Evolutionary conservation across 768 basidiomycete genomes (phyloP).

Genomic region (Leccinum longicurvipes): DNA sequence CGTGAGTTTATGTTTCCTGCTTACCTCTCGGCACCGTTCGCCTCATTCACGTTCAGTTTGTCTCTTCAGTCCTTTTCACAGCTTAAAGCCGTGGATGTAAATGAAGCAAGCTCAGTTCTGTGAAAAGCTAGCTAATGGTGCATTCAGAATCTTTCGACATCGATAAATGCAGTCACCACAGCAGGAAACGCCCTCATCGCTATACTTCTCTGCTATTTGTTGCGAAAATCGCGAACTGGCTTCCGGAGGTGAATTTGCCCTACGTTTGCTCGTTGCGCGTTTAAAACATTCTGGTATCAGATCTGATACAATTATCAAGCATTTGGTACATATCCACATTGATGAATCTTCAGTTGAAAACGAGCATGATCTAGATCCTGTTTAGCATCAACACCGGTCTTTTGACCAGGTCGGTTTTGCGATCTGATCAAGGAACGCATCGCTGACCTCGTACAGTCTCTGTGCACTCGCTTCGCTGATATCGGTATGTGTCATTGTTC

Average conservation of each 20-base stretch:
- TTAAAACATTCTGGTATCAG: slow-evolving; percentile 6
- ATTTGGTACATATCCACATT: slow-evolving; percentile 26
- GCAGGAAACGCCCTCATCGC: slow-evolving; percentile 50
- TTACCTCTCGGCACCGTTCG: background rate
- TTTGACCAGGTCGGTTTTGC: slow-evolving; percentile 28
- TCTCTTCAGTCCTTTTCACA: slow-evolving; percentile 38
- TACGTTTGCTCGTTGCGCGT: background rate
- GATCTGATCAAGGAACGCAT: background rate
- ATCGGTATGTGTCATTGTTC: slow-evolving; percentile 32
- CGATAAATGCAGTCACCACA: slow-evolving; percentile 50
- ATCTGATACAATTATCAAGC: slow-evolving; percentile 52
- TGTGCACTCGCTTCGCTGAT: slow-evolving; percentile 56
- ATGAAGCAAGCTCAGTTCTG: background rate
- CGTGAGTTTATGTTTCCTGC: slow-evolving; percentile 26
- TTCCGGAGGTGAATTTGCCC: slow-evolving; percentile 38
- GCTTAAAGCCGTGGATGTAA: slow-evolving; percentile 42
- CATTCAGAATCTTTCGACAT: slow-evolving; percentile 38
- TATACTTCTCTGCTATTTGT: slow-evolving; percentile 40
- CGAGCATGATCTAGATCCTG: slow-evolving; percentile 37
- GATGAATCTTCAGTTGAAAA: background rate
- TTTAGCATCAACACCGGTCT: slow-evolving; percentile 47
- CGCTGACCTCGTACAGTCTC: slow-evolving; percentile 29
- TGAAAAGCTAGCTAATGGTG: background rate
- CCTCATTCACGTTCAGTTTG: slow-evolving; percentile 34
- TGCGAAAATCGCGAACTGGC: slow-evolving; percentile 48